phyloP scores from a whole-genome alignment of 257 asterid genomes.

The Sherardia arvensis region DNA sequence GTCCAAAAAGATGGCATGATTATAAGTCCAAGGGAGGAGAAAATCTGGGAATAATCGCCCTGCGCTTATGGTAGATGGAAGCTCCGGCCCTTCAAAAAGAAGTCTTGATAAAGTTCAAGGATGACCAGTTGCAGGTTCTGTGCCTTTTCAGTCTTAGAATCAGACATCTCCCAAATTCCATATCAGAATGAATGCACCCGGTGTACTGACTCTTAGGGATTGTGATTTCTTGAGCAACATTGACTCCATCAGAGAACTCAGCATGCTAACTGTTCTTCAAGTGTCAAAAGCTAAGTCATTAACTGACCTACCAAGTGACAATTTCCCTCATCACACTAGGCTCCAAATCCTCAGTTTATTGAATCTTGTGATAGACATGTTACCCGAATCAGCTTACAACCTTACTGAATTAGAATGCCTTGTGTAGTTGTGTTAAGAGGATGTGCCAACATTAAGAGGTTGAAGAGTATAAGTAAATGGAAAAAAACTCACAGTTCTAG shows the following conservation, averaged over 20 bases:
- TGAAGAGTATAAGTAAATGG: constrained; percentile 5
- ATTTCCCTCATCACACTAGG: background rate
- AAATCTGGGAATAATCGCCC: background rate
- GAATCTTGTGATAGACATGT: background rate
- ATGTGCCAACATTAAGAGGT: background rate
- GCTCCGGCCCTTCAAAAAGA: constrained; percentile 5
- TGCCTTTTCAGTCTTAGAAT: constrained; percentile 5
- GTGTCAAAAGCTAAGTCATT: constrained; percentile 8
- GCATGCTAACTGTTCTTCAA: constrained; percentile 9
- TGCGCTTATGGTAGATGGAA: constrained; percentile 5
- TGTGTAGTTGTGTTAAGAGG: constrained; percentile 2
- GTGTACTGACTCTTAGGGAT: constrained; percentile 11
- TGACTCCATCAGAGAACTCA: background rate
- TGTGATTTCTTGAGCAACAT: constrained; percentile 8
- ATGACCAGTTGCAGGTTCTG: constrained; percentile 4
- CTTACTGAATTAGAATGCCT: constrained; percentile 8
- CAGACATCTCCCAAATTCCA: background rate
- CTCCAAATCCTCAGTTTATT: constrained; percentile 10
- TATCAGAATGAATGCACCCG: constrained; percentile 4
- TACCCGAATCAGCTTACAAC: constrained; percentile 7
- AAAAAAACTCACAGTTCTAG: constrained; percentile 7
- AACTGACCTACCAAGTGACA: constrained; percentile 3
- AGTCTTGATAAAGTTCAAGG: background rate
- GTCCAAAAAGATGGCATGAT: constrained; percentile 2
- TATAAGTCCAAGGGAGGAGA: background rate